Conservation (phyloP, 768 basidiomycete species). For the Russula olivacea region DNA sequence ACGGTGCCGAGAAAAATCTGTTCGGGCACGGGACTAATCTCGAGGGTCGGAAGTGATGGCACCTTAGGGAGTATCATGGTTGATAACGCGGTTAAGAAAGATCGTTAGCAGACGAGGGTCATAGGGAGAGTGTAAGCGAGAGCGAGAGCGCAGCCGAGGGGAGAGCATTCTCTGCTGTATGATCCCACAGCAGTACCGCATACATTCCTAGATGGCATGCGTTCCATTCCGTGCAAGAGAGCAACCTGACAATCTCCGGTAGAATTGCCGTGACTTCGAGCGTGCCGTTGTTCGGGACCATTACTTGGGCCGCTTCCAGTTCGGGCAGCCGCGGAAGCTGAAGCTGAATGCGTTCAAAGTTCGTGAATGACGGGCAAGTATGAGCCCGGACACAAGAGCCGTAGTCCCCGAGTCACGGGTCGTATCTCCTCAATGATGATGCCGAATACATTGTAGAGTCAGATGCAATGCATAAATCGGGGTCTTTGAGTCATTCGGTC, state of each 20-base stretch:
- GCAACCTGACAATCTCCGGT: neutral
- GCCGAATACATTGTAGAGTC: too few relatives aligned
- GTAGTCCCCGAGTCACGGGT: too few relatives aligned
- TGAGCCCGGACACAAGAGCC: neutral
- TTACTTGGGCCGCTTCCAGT: neutral
- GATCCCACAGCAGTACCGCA: neutral
- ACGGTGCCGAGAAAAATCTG: slow-evolving; percentile 19
- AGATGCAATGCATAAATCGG: too few relatives aligned
- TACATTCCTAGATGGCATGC: neutral
- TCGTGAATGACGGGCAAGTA: neutral
- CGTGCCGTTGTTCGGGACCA: neutral
- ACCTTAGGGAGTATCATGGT: slow-evolving; percentile 7
- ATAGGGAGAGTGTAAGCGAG: neutral
- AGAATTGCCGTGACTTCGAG: neutral
- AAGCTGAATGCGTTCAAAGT: neutral
- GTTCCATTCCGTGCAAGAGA: neutral
- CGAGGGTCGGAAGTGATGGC: slow-evolving; percentile 8
- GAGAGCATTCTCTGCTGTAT: neutral
- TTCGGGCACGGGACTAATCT: slow-evolving; percentile 18
- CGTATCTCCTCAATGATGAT: too few relatives aligned
- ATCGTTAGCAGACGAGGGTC: neutral
- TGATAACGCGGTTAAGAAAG: neutral
- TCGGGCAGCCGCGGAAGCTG: neutral
- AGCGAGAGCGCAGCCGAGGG: neutral
- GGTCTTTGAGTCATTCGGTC: too few relatives aligned